phyloP scores from a whole-genome alignment of 768 basidiomycete species.

The Omphalotus guepiniiformis region DNA sequence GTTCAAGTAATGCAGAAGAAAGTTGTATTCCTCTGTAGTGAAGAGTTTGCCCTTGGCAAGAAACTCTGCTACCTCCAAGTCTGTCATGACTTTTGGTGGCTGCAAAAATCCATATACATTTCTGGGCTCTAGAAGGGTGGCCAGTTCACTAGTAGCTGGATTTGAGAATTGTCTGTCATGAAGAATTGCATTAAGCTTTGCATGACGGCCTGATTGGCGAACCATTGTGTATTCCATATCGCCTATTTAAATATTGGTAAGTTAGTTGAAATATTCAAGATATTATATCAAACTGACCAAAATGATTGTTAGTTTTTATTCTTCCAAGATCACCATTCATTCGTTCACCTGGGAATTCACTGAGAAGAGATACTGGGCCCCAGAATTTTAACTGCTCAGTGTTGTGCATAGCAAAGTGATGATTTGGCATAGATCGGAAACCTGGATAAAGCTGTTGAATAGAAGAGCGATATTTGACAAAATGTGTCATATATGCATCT shows the following conservation, averaged over 20 bases:
- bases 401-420: slow-evolving; percentile 32
- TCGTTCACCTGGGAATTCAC: slow-evolving; percentile 28
- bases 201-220: slow-evolving; percentile 9
- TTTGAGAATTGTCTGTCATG: slow-evolving; percentile 3
- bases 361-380: slow-evolving; percentile 24
- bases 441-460: slow-evolving; percentile 19
- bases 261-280: not conserved
- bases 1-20: not conserved
- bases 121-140: slow-evolving; percentile 5
- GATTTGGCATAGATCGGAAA: slow-evolving; percentile 22
- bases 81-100: not conserved
- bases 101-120: not conserved
- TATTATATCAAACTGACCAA: slow-evolving; percentile 14
- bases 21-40: not conserved
- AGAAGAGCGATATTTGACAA: slow-evolving; percentile 17
- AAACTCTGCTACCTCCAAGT: not conserved
- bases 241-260: not conserved
- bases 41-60: not conserved
- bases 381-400: slow-evolving; percentile 23
- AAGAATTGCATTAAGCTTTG: slow-evolving; percentile 1
- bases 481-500: slow-evolving; percentile 19
- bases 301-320: slow-evolving; percentile 21
- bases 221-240: slow-evolving; percentile 16
- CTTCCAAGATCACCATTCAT: slow-evolving; percentile 24
- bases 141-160: not conserved